Base-by-base conservation (phyloP, 1,284 basidiomycete species). In the Fomitopsis schrenkii region DNA sequence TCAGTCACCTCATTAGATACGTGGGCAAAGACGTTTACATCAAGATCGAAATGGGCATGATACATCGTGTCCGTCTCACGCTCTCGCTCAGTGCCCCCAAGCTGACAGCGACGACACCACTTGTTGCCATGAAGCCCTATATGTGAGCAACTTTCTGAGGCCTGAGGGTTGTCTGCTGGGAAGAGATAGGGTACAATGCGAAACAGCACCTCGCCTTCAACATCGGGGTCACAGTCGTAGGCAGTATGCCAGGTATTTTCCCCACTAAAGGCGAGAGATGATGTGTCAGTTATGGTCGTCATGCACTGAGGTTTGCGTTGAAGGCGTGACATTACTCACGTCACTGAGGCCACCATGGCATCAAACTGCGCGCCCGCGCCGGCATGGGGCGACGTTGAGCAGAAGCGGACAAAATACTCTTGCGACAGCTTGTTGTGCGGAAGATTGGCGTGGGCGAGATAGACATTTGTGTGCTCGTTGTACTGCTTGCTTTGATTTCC, bases 131-230 rank as follows among this genome's bases (percentile, higher is more conserved):
- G 62, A 0, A 59, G 40, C 1, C 75, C 75, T 44, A 66, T 63
- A 53, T 71, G 65, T 0, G 70, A 73, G 2, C 67, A 62, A 2
- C 62, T 48, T 50, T 76, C 75, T 0, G 72, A 63, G 60, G 75
- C 75, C 55, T 72, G 68, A 0, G 76, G 76, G 59, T 77, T 78
- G 52, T 77, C 76, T 4, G 71, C 73, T 2, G 74, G 71, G 9
- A 74, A 61, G 9, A 64, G 17, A 59, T 71, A 70, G 0, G 63
- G 42, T 33, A 63, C 55, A 22, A 74, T 57, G 19, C 68, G 66
- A 45, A 74, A 72, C 0, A 68, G 36, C 38, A 71, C 70, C 33
- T 72, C 68, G 26, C 64, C 46, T 28, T 66, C 48, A 5, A 65
- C 54, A 15, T 61, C 46, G 55, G n/a, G n/a, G n/a, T n/a, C n/a